Conservation (phyloP, 2,329 filamentous ascomycete species). For the Fusarium tricinctum region DNA sequence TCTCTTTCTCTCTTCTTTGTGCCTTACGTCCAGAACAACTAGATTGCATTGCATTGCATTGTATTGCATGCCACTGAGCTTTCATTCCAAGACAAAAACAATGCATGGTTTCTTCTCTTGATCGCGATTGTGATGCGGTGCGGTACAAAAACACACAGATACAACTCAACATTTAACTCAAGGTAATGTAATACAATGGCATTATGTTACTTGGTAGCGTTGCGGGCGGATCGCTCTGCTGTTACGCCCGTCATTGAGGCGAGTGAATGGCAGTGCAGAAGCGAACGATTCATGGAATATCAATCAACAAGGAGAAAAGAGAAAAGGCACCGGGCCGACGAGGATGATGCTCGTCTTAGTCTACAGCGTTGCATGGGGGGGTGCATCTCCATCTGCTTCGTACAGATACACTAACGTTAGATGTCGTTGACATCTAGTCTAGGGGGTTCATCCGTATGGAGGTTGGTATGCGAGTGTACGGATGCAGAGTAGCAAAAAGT, state of each 20-base stretch:
- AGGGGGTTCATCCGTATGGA: no score
- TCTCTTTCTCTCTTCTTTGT: neutral
- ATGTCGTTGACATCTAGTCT: neutral
- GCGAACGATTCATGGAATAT: slow-evolving; percentile 9
- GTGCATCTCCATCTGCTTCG: no score
- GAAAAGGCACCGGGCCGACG: slow-evolving; percentile 14
- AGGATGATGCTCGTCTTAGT: slow-evolving; percentile 10
- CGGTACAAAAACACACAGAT: slow-evolving; percentile 35
- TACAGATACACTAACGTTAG: neutral
- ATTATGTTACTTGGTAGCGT: slow-evolving; percentile 34
- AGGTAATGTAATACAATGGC: slow-evolving; percentile 4
- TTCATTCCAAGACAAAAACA: neutral
- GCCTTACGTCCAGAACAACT: neutral
- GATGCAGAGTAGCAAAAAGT: slow-evolving; percentile 3
- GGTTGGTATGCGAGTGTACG: neutral
- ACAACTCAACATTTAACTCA: neutral
- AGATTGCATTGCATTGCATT: slow-evolving; percentile 3
- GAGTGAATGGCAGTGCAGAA: slow-evolving; percentile 7
- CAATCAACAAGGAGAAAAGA: neutral
- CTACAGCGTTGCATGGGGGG: no score
- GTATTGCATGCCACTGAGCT: slow-evolving; percentile 4
- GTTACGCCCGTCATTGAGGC: slow-evolving; percentile 26
- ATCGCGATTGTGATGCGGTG: slow-evolving; percentile 22
- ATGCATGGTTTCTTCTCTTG: neutral
- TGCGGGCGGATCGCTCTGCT: slow-evolving; percentile 33